A percentile compares a stretch with the other conserved stretches of the same genome.
These are phyloP conservation scores for Macrocybe sp. DNA, from an alignment of 1,284 basidiomycete species.

Conservation along the genomic window DNA sequence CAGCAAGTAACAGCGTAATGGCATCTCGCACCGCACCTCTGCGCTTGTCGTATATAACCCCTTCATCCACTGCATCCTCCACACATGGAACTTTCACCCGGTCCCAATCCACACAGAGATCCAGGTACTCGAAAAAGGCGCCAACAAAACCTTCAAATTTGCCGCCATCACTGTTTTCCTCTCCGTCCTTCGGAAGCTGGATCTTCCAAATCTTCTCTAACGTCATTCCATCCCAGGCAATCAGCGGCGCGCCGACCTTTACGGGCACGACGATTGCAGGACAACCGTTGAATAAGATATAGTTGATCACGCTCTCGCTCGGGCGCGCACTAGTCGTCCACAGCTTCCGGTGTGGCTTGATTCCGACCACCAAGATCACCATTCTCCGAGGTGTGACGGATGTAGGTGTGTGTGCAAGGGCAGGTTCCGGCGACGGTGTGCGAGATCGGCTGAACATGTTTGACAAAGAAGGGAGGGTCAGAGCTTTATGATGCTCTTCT, in stretches of 20 bases:
- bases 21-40: constrained; percentile 40
- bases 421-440: constrained; percentile 45
- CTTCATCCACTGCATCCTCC: constrained; percentile 11
- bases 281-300: constrained; percentile 57
- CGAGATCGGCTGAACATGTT: constrained; percentile 42
- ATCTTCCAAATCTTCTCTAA: constrained; percentile 53
- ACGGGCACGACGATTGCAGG: constrained; percentile 56
- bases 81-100: constrained; percentile 31
- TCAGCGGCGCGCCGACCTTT: constrained; percentile 51
- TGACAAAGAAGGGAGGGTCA: constrained; percentile 28
- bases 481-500: constrained; percentile 13
- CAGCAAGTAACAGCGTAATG: constrained; percentile 45
- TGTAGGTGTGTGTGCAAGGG: constrained; percentile 34
- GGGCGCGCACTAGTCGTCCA: constrained; percentile 58
- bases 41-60: constrained; percentile 23
- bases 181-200: constrained; percentile 33
- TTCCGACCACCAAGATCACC: constrained; percentile 48
- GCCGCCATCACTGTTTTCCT: constrained; percentile 26
- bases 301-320: constrained; percentile 57
- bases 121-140: constrained; percentile 53
- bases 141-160: constrained; percentile 48
- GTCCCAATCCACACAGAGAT: constrained; percentile 59
- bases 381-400: constrained; percentile 47
- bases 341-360: constrained; percentile 54
- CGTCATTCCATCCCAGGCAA: constrained; percentile 59